Conservation (phyloP, 2,329 filamentous ascomycete species). For the Aspergillaceae sp. region DNA sequence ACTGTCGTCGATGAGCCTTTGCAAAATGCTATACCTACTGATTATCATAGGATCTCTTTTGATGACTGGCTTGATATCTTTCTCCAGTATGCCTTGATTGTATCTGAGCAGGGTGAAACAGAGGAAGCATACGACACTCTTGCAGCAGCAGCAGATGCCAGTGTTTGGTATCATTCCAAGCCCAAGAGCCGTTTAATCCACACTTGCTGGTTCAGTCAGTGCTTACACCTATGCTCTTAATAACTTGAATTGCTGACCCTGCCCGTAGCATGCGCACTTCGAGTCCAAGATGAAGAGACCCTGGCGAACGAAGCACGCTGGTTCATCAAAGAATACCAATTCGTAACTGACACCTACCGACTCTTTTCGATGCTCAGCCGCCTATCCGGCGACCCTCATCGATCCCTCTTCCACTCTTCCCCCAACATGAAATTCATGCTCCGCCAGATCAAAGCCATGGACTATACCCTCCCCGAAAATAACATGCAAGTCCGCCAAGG, state of each 20-base stretch:
- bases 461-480: slow-evolving; percentile 54
- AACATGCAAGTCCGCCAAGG: slow-evolving; percentile 27
- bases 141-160: slow-evolving; percentile 68
- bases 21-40: slow-evolving; percentile 36
- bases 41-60: slow-evolving; percentile 73
- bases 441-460: slow-evolving; percentile 83
- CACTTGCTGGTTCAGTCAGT: slow-evolving; percentile 63
- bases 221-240: not conserved
- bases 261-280: slow-evolving; percentile 64
- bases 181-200: slow-evolving; percentile 64
- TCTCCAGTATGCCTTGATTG: slow-evolving; percentile 70
- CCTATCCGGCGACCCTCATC: slow-evolving; percentile 58
- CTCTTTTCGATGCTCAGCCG: slow-evolving; percentile 72
- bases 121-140: slow-evolving; percentile 72
- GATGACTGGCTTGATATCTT: slow-evolving; percentile 83
- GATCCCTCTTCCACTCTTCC: slow-evolving; percentile 61
- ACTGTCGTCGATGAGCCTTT: slow-evolving; percentile 17
- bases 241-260: slow-evolving; percentile 4
- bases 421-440: slow-evolving; percentile 85
- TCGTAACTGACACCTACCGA: slow-evolving; percentile 72
- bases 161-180: slow-evolving; percentile 66
- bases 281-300: slow-evolving; percentile 67
- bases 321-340: slow-evolving; percentile 74
- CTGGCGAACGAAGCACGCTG: slow-evolving; percentile 67
- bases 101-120: slow-evolving; percentile 59